phyloP scores from a whole-genome alignment of 306 rosid genomes.

The Cicer bijugum region DNA sequence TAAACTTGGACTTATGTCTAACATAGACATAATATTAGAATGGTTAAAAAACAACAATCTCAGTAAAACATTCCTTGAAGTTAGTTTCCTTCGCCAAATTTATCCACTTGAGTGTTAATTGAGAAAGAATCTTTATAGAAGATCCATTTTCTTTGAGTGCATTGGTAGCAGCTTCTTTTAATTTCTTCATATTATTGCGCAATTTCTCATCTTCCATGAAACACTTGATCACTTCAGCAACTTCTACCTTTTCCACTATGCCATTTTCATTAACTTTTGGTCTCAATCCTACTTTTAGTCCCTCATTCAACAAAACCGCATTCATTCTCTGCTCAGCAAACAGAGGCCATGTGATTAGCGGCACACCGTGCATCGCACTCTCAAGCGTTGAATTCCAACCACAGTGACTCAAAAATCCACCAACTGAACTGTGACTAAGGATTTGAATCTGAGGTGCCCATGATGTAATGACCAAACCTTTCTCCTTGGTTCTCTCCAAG shows the following conservation, averaged over 20 bases:
- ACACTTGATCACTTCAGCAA: slow-evolving; percentile 8
- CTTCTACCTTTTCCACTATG: background rate
- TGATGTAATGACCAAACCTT: slow-evolving; percentile 30
- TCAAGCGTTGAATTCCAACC: slow-evolving; percentile 32
- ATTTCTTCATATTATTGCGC: background rate
- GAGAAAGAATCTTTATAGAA: slow-evolving; percentile 31
- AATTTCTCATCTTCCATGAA: slow-evolving; percentile 7
- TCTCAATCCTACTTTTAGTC: slow-evolving; percentile 34
- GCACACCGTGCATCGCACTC: slow-evolving; percentile 2
- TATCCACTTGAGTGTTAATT: slow-evolving; percentile 22
- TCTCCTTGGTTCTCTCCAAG: slow-evolving; percentile 40
- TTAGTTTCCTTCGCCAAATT: background rate
- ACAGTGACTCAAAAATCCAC: slow-evolving; percentile 39
- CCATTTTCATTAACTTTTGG: slow-evolving; percentile 3
- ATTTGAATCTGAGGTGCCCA: slow-evolving; percentile 42
- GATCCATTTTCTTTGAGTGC: slow-evolving; percentile 36
- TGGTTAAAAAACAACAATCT: background rate
- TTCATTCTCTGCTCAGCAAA: slow-evolving; percentile 38
- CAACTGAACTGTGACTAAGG: slow-evolving; percentile 31
- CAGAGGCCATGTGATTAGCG: slow-evolving; percentile 37
- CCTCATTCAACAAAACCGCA: slow-evolving; percentile 15
- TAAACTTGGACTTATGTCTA: too few species aligned
- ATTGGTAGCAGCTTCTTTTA: slow-evolving; percentile 21
- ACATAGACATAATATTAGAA: background rate
- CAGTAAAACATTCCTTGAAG: background rate